These are phyloP conservation scores for Penicillium sp. DNA, from an alignment of 2,329 filamentous ascomycete species.

Conservation along the genomic window DNA sequence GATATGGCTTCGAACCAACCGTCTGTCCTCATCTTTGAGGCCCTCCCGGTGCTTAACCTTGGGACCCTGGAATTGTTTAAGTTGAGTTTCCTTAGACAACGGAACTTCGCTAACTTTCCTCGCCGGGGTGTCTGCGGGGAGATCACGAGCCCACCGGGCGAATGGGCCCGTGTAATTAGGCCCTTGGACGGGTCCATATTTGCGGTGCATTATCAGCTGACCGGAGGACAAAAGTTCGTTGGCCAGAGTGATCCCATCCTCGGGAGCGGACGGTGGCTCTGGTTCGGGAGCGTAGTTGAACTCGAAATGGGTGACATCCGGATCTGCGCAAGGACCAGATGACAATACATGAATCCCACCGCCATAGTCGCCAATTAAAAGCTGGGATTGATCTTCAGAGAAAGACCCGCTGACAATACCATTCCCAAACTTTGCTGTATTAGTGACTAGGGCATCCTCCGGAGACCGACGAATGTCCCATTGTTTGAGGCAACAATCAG, in stretches of 20 bases:
- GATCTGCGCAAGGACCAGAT: constrained; percentile 26
- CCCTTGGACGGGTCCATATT: constrained; percentile 40
- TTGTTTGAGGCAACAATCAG: constrained; percentile 55
- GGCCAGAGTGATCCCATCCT: constrained; percentile 26
- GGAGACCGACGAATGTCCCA: constrained; percentile 54
- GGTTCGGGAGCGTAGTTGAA: constrained; percentile 24
- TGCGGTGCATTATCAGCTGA: constrained; percentile 32
- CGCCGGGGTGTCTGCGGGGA: constrained; percentile 11
- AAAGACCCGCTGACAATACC: constrained; percentile 57
- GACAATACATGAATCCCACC: constrained; percentile 52
- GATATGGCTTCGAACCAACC: constrained; percentile 22
- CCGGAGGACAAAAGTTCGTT: constrained; percentile 29
- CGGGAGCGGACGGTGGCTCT: constrained; percentile 4
- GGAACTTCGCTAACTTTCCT: constrained; percentile 22
- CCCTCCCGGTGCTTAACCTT: constrained; percentile 15
- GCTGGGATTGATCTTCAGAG: constrained; percentile 50
- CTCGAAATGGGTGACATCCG: constrained; percentile 19
- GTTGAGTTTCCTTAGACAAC: constrained; percentile 24
- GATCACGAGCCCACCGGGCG: constrained; percentile 37
- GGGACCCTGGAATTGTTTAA: constrained; percentile 31
- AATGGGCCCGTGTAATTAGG: constrained; percentile 39
- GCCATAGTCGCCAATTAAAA: constrained; percentile 55
- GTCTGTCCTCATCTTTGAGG: constrained; percentile 17
- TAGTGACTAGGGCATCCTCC: constrained; percentile 49
- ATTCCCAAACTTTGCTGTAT: constrained; percentile 47